Base-by-base conservation (phyloP, 2,329 filamentous ascomycete genomes). In the Fusarium robinianum region DNA sequence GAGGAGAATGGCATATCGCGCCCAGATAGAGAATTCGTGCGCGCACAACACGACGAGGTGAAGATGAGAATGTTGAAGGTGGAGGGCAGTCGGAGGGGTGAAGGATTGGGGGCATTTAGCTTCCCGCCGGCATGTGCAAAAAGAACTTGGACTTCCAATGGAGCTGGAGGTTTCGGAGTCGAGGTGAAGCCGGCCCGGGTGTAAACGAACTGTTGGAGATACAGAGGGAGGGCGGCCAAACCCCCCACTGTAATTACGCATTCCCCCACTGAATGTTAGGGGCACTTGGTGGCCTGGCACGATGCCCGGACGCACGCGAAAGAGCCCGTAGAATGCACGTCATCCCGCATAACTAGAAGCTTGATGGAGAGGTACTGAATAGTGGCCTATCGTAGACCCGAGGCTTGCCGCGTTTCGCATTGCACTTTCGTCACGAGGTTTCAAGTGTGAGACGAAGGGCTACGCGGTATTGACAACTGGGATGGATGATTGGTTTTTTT, bases 141-240 rank as follows among this genome's bases (percentile, higher is more conserved):
- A n/a, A n/a, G n/a, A n/a, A n/a, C n/a, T n/a, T n/a, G n/a, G n/a
- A n/a, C n/a, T n/a, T 39, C 37, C 42, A 43, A 52, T n/a, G n/a
- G n/a, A n/a, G n/a, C n/a, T n/a, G 29, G 32, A 31, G 39, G 31
- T 41, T 41, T 41, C 39, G 39, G 39, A 41, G 39, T 18, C 31
- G 39, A 41, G 30, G 39, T 41, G 21, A 34, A 34, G 21, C 38
- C 16, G 16, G n/a, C 7, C 25, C 23, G 23, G n/a, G 12, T 14
- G 25, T 14, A 27, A 23, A 27, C 41, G 52, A 61, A 57, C 55
- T 38, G 47, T 58, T 60, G 54, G 53, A 61, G 58, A 37, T 46
- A 33, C 36, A 36, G 41, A 25, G n/a, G 6, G 3, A 36, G 30
- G 51, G 45, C 24, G 36, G 31, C 15, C 17, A 33, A 39, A 19